Conservation (phyloP, 2,329 filamentous ascomycete species). For the Endocalyx cinctus region DNA sequence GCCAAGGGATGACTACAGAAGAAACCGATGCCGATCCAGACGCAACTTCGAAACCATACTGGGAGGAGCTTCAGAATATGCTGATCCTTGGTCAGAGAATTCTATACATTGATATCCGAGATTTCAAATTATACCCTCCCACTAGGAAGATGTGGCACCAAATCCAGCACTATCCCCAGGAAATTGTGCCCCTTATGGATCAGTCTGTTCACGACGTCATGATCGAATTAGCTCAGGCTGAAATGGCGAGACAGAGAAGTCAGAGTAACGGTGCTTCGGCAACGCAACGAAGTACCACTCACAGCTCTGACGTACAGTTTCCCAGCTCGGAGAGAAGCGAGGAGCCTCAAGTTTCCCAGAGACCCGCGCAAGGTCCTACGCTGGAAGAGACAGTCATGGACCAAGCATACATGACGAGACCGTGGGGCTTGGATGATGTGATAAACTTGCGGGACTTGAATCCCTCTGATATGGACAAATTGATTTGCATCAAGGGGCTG, state of each 20-base stretch:
- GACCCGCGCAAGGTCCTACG: conserved; percentile 45
- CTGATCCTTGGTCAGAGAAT: conserved; percentile 76
- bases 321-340: conserved; percentile 74
- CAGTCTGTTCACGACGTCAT: conserved; percentile 89
- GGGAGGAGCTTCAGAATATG: conserved; percentile 85
- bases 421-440: conserved; percentile 80
- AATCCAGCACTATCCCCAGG: conserved; percentile 86
- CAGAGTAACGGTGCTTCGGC: conserved; percentile 29
- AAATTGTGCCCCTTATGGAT: conserved; percentile 96
- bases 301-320: conserved; percentile 71
- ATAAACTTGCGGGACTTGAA: conserved; percentile 94
- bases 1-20: conserved; percentile 75
- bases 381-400: conserved; percentile 78
- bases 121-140: conserved; percentile 87
- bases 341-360: conserved; percentile 37
- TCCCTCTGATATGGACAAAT: conserved; percentile 91
- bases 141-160: conserved; percentile 96
- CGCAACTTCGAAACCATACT: conserved; percentile 76
- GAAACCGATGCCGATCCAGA: conserved; percentile 66
- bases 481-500: conserved; percentile 90
- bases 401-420: conserved; percentile 78
- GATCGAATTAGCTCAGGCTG: conserved; percentile 79
- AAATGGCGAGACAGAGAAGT: conserved; percentile 64
- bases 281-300: conserved; percentile 52
- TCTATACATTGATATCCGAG: conserved; percentile 82